phyloP scores from a whole-genome alignment of 2,329 filamentous ascomycete genomes.

The Sclerotinia subarctica region DNA sequence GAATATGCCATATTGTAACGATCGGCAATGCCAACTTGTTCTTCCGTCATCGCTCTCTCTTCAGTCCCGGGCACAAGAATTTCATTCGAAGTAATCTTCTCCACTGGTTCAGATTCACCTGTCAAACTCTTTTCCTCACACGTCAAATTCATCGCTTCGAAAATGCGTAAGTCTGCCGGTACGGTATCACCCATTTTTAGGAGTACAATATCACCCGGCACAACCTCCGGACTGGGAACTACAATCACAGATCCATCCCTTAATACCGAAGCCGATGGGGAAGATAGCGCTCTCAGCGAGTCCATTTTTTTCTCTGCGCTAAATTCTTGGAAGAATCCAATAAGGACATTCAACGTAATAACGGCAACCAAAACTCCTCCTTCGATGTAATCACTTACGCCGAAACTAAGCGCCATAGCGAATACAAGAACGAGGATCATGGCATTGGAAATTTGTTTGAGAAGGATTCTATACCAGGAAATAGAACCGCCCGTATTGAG shows the following conservation, averaged over 20 bases:
- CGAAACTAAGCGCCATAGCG: slow-evolving; percentile 56
- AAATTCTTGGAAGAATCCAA: slow-evolving; percentile 55
- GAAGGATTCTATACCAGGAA: slow-evolving; percentile 64
- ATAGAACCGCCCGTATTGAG: slow-evolving; percentile 54
- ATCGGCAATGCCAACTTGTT: slow-evolving; percentile 48
- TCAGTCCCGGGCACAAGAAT: slow-evolving; percentile 39
- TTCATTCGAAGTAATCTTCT: slow-evolving; percentile 62
- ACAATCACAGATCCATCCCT: slow-evolving; percentile 49
- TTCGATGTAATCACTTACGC: slow-evolving; percentile 58
- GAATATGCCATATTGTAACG: slow-evolving; percentile 55
- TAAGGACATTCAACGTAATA: slow-evolving; percentile 55
- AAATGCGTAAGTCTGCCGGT: slow-evolving; percentile 72
- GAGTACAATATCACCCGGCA: slow-evolving; percentile 81
- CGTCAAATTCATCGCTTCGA: slow-evolving; percentile 57
- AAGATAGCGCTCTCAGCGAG: slow-evolving; percentile 48
- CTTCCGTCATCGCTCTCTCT: slow-evolving; percentile 41
- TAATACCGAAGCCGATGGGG: slow-evolving; percentile 49
- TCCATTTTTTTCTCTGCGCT: slow-evolving; percentile 54
- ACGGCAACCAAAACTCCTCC: slow-evolving; percentile 58
- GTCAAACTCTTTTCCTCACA: slow-evolving; percentile 97
- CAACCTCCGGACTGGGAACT: slow-evolving; percentile 54
- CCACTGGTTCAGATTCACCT: slow-evolving; percentile 81
- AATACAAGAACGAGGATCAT: slow-evolving; percentile 62
- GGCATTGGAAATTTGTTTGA: slow-evolving; percentile 66
- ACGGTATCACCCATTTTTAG: slow-evolving; percentile 94